Base-by-base conservation (phyloP, 1,284 basidiomycete genomes). In the Ceratobasidium sp. region DNA sequence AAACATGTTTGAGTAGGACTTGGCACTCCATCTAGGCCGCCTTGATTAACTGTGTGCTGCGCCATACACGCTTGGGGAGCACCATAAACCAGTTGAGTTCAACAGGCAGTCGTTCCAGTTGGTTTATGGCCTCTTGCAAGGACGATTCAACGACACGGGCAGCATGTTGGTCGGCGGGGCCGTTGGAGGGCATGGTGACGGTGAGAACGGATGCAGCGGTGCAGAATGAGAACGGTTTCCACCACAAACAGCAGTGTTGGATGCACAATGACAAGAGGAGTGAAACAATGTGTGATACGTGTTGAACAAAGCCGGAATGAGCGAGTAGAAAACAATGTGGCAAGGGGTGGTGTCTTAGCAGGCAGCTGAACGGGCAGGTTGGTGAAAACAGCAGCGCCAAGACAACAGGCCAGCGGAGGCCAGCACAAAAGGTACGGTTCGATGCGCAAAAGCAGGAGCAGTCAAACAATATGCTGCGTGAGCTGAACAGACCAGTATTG, bases 1-100 rank as follows among this genome's bases (percentile, higher is more conserved):
- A 12, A 10, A 67, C 9, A n/a, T 23, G 26, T 9, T 49, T 23
- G 64, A 49, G 64, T 20, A 67, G 23, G 33, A 63, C 60, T 7
- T 18, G 33, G 12, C 15, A 39, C 28, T 60, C 58, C 23, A 26
- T 9, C 28, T 39, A 20, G 18, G 39, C 60, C 9, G 60, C 28
- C 58, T 60, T 26, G 26, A 60, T 33, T 3, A 63, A 33, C 13
- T 18, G 33, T 3, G 28, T 39, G 18, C 60, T 40, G 18, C 61
- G 61, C 6, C 61, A 40, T 44, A 64, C 23, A 7, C 61, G 61
- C 40, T 64, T 64, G 13, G 61, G 61, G n/a, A 64, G 61, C 39
- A 28, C 61, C 9, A 23, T 10, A 10, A 64, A 64, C 61, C 61
- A 64, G 1, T 64, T 40, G 20, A 64, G 61, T 23, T 64, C 40